These are phyloP conservation scores for Pyrenochaeta sp. DNA, from an alignment of 2,329 filamentous ascomycete genomes.

Conservation along the genomic window DNA sequence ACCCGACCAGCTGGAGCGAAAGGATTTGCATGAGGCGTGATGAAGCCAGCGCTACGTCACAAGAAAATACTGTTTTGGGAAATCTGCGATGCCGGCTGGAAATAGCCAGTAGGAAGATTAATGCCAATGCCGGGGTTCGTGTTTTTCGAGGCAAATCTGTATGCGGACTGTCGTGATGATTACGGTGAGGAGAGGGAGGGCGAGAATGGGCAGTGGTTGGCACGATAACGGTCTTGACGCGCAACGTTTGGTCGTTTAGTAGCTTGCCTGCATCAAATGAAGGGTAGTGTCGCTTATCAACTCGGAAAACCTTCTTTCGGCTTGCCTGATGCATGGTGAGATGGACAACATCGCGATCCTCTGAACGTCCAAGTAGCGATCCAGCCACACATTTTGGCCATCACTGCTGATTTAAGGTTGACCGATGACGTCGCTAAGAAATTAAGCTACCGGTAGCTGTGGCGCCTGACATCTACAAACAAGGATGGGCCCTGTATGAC, in stretches of 20 bases:
- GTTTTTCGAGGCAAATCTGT: not conserved
- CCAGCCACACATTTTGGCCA: conserved; percentile 12
- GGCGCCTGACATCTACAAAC: conserved; percentile 17
- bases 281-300: conserved; percentile 6
- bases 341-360: conserved; percentile 5
- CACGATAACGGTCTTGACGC: conserved; percentile 8
- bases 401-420: conserved; percentile 8
- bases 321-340: not conserved
- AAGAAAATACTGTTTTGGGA: not conserved
- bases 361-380: not conserved
- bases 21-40: not conserved
- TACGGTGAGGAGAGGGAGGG: conserved; percentile 12
- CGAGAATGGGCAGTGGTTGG: conserved; percentile 10
- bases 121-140: not conserved
- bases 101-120: not conserved
- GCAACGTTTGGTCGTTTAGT: conserved; percentile 2
- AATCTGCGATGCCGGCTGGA: not conserved
- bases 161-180: conserved; percentile 3
- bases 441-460: conserved; percentile 20
- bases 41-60: conserved; percentile 20
- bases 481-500: conserved; percentile 11
- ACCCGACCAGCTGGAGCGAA: not conserved
- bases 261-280: not conserved
- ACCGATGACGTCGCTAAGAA: conserved; percentile 14
- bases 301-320: conserved; percentile 4